Conservation (phyloP, 768 basidiomycete genomes). For the Termitomyces sp. region DNA sequence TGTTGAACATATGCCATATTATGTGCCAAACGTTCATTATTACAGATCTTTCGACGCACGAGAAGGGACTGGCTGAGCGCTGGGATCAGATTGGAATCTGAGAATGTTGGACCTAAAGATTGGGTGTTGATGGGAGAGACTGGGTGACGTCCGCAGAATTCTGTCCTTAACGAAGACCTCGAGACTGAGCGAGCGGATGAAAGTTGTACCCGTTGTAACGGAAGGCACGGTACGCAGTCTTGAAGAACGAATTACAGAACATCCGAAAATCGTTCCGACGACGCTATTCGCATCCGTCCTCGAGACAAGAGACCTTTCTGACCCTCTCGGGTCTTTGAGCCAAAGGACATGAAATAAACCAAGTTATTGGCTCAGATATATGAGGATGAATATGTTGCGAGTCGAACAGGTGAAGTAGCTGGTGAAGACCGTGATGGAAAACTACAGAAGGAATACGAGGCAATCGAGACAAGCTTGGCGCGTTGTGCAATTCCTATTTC, state of each 20-base stretch:
- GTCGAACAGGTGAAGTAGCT: conserved; percentile 45
- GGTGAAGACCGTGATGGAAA: conserved; percentile 85
- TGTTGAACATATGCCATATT: conserved; percentile 9
- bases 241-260: conserved; percentile 94
- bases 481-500: conserved; percentile 91
- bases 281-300: conserved; percentile 79
- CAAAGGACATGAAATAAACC: conserved; percentile 82
- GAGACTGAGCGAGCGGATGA: conserved; percentile 91
- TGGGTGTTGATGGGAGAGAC: conserved; percentile 95
- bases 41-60: conserved; percentile 67
- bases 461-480: conserved; percentile 87
- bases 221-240: conserved; percentile 77
- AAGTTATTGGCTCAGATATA: conserved; percentile 95
- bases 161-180: conserved; percentile 87
- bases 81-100: conserved; percentile 81
- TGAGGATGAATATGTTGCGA: conserved; percentile 83
- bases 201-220: conserved; percentile 83
- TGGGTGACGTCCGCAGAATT: conserved; percentile 82
- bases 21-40: conserved; percentile 1
- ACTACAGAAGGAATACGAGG: conserved; percentile 82
- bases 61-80: conserved; percentile 71
- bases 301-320: conserved; percentile 85
- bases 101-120: conserved; percentile 84
- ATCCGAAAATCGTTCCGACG: conserved; percentile 80
- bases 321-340: conserved; percentile 82